phyloP scores from a whole-genome alignment of 2,329 filamentous ascomycete genomes.

The Monilinia aucupariae region DNA sequence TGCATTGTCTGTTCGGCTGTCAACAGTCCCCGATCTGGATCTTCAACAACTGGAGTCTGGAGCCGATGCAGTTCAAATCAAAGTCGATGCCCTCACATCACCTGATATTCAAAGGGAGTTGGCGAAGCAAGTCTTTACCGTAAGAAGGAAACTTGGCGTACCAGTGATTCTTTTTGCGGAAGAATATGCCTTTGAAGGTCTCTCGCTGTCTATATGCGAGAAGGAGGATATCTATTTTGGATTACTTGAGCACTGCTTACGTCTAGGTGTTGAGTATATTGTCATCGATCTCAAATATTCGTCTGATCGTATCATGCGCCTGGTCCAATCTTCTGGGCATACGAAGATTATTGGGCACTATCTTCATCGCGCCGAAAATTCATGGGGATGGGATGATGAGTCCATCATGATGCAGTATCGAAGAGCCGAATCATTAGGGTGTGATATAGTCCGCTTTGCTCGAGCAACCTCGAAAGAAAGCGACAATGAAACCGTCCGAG shows the following conservation, averaged over 20 bases:
- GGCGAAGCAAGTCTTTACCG: constrained; percentile 51
- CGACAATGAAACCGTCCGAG: constrained; percentile 43
- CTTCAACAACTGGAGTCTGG: constrained; percentile 51
- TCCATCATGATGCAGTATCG: constrained; percentile 46
- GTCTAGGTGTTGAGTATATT: constrained; percentile 60
- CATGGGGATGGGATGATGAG: constrained; percentile 44
- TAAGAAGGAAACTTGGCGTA: constrained; percentile 50
- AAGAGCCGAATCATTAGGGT: constrained; percentile 46
- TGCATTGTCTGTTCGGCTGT: constrained; percentile 57
- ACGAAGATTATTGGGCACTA: constrained; percentile 52
- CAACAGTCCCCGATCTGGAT: constrained; percentile 49
- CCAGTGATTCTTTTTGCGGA: constrained; percentile 56
- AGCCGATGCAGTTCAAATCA: constrained; percentile 55
- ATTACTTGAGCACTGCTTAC: constrained; percentile 57
- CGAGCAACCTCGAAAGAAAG: constrained; percentile 44
- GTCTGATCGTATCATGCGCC: constrained; percentile 40
- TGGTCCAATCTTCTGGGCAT: constrained; percentile 44
- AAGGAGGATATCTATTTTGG: constrained; percentile 45
- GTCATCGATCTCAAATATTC: constrained; percentile 56
- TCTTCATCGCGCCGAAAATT: constrained; percentile 35
- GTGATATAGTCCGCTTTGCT: constrained; percentile 51
- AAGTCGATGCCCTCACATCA: constrained; percentile 51
- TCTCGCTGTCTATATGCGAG: constrained; percentile 24
- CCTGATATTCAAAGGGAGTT: constrained; percentile 45
- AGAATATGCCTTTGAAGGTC: constrained; percentile 37